Evolutionary conservation across 495 filamentous ascomycete genomes (phyloP), one percentile per base, ranked within the genome.

Genomic region (Penicillium argentinense): DNA sequence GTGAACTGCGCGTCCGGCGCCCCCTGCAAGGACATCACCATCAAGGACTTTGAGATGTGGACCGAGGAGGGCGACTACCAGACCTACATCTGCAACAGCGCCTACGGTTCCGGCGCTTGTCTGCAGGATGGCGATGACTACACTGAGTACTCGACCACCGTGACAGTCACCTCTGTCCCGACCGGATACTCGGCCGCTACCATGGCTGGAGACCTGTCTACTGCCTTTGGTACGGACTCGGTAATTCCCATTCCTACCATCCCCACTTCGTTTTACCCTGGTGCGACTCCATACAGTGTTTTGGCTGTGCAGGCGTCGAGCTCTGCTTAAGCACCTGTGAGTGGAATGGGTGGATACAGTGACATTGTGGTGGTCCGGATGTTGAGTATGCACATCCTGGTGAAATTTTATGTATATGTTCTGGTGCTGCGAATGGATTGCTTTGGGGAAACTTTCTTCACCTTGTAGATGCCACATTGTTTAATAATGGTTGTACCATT

Each of bases 1-100:
- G 64, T 76, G 9, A 66, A 67, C 42, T 79, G 74, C 27, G 56
- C 72, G 0, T 59, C 75, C 41, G 60, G 67, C 9, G 66, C 70
- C 0, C 80, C 80, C 11, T 79, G 79, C 60, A 76, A 67, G 4
- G 75, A 72, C 24, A 69, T 83, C 42, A 75, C 61, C 6, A 68
- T 83, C 41, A 53, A 64, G 12, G 72, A 82, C 49, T 77, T 82
- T 38, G 56, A 64, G n/a, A 80, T 85, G 71, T 83, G 80, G 80
- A 83, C 80, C 7, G 75, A 81, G 39, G 53, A 59, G 4, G 76
- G 77, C 9, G 54, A 57, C 14, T 60, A 45, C 12, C 67, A 80
- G 40, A 62, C 57, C 34, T 74, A 80, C 50, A 46, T 51, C 13
- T 81, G 76, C 56, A 64, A 72, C 38, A 78, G 66, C 39, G 75